phyloP scores from a whole-genome alignment of 148 eudicot species.

The Rhododendron simsii region DNA sequence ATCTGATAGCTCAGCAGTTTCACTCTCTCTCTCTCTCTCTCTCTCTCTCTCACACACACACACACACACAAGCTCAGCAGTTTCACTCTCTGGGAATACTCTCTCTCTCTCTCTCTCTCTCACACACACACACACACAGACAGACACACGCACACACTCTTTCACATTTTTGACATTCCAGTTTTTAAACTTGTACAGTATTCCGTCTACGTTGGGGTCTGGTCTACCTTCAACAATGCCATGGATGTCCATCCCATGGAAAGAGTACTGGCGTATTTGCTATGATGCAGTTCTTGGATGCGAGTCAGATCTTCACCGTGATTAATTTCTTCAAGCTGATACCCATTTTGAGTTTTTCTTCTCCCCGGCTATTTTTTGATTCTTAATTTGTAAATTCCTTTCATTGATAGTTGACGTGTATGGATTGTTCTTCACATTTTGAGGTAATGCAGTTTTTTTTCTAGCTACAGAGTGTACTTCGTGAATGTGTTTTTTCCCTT shows the following conservation, averaged over 20 bases:
- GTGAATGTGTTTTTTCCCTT: not conserved
- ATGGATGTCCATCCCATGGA: slow-evolving; percentile 62
- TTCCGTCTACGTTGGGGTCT: slow-evolving; percentile 30
- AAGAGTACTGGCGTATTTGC: slow-evolving; percentile 85
- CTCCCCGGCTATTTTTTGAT: not conserved
- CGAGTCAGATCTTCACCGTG: slow-evolving; percentile 18
- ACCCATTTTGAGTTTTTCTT: not conserved
- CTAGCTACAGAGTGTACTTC: not conserved
- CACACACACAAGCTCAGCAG: not conserved
- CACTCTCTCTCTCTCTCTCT: not conserved
- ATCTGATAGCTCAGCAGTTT: not conserved
- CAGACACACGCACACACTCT: not conserved
- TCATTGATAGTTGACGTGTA: not conserved
- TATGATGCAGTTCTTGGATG: slow-evolving; percentile 53
- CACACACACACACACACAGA: not conserved
- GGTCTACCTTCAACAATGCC: slow-evolving; percentile 55
- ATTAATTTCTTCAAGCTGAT: not conserved
- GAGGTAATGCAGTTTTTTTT: not conserved
- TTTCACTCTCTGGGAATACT: not conserved
- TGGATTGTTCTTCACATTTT: not conserved
- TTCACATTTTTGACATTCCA: not conserved
- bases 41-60: not conserved
- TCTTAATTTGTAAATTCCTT: slow-evolving; percentile 4
- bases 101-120: not conserved
- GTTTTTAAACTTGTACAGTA: slow-evolving; percentile 31